Conservation (phyloP, 768 basidiomycete genomes). For the Termitomyces sp. region DNA sequence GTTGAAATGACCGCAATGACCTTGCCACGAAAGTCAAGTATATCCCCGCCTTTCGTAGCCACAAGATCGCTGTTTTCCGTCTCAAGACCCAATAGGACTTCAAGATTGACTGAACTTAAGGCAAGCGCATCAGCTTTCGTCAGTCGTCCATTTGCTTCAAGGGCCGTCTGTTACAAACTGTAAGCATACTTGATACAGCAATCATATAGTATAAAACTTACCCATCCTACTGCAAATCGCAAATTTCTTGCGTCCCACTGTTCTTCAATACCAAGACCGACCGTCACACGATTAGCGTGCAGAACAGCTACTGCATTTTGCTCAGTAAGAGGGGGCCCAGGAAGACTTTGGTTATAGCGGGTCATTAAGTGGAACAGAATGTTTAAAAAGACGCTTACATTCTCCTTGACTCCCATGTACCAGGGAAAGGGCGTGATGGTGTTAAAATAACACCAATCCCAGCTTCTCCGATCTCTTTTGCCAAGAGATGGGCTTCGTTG, state of each 20-base stretch:
- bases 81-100: constrained; percentile 31
- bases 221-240: constrained; percentile 83
- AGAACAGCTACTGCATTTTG: constrained; percentile 52
- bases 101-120: constrained; percentile 41
- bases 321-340: constrained; percentile 67
- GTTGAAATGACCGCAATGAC: constrained; percentile 53
- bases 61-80: constrained; percentile 47
- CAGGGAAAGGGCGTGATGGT: constrained; percentile 67
- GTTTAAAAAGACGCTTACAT: constrained; percentile 36
- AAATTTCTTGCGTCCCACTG: constrained; percentile 71
- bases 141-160: constrained; percentile 35
- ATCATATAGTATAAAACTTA: constrained; percentile 24
- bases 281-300: constrained; percentile 63
- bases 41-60: constrained; percentile 48
- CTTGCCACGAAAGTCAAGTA: constrained; percentile 39
- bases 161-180: constrained; percentile 28
- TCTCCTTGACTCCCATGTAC: constrained; percentile 60
- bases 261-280: constrained; percentile 60
- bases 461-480: constrained; percentile 54
- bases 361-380: background rate
- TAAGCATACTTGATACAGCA: background rate
- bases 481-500: constrained; percentile 64
- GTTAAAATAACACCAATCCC: constrained; percentile 41
- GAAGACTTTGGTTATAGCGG: constrained; percentile 31
- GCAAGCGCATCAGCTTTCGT: constrained; percentile 38